Conservation (phyloP, 768 basidiomycete genomes). For the Serendipita sp. region DNA sequence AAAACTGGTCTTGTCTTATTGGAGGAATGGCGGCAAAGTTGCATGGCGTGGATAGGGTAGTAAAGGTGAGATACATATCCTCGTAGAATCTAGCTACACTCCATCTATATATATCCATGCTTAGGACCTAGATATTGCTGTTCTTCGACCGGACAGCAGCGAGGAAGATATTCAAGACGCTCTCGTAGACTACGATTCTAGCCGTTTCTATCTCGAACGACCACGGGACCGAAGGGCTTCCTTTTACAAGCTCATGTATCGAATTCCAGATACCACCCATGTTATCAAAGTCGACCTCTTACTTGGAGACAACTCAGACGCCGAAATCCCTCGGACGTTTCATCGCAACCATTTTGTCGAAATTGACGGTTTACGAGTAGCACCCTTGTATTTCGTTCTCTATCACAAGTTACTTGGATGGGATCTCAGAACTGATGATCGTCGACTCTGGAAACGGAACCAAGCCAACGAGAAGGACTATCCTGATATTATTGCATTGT, state of each 20-base stretch:
- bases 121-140: background rate
- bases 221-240: background rate
- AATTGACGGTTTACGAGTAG: background rate
- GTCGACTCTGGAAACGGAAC: background rate
- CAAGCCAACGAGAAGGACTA: background rate
- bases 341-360: background rate
- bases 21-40: background rate
- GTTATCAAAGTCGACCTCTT: background rate
- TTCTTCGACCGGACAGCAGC: background rate
- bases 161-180: background rate
- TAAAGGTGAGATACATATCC: background rate
- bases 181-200: background rate
- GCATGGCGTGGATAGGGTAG: background rate
- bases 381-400: background rate
- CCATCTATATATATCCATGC: background rate
- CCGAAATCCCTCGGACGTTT: background rate
- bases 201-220: background rate
- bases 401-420: conserved; percentile 5
- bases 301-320: background rate
- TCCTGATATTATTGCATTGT: background rate
- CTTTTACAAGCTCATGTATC: background rate
- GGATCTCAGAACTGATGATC: background rate
- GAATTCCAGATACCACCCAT: background rate
- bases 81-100: background rate
- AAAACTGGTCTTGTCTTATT: background rate